Evolutionary conservation across 1,284 basidiomycete genomes (phyloP), one percentile per base, ranked within the genome.

Genomic region (Apiotrichum domesticum): DNA sequence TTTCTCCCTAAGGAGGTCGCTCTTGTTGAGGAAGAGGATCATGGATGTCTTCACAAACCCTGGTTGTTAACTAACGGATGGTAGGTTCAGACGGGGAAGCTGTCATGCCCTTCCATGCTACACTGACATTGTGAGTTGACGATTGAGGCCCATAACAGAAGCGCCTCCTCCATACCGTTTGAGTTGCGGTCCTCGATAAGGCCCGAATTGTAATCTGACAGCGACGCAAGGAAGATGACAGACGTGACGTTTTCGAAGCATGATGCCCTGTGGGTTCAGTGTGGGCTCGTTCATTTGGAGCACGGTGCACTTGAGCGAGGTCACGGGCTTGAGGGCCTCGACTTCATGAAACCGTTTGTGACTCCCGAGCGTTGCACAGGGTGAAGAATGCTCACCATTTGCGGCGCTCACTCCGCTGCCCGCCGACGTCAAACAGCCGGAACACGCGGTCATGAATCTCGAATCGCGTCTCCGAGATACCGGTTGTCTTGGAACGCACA

Each of bases 131-230:
- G 88, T 29, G 88, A 90, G 71, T 90, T 88, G 77, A 88, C 89
- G 79, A 93, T 90, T 45, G 90, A 93, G 70, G 94, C 91, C 85
- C 91, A 96, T 48, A 96, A 90, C 50, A 90, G 90, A 82, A 96
- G 86, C 0, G 92, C 89, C 68, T 95, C 93, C 78, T 92, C 87
- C 91, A 96, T 95, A 90, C 90, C 92, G 90, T 95, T 86, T 88
- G 90, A 75, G 90, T 93, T 87, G 87, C 75, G 86, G 74, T 97
- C 94, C 76, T 98, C 94, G 52, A 95, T 86, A 47, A 98, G 78
- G 76, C 90, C 92, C 68, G 93, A 88, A 72, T 97, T 93, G 77
- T 98, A 98, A 79, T 97, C 94, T 75, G 87, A 90, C 72, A 98
- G 79, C 65, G 85, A 86, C 63, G 95, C 93, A 54, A 98, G 78